Evolutionary conservation across 768 basidiomycete species (phyloP), one percentile per base, ranked within the genome.

Genomic region (Infundibulicybe gibba): DNA sequence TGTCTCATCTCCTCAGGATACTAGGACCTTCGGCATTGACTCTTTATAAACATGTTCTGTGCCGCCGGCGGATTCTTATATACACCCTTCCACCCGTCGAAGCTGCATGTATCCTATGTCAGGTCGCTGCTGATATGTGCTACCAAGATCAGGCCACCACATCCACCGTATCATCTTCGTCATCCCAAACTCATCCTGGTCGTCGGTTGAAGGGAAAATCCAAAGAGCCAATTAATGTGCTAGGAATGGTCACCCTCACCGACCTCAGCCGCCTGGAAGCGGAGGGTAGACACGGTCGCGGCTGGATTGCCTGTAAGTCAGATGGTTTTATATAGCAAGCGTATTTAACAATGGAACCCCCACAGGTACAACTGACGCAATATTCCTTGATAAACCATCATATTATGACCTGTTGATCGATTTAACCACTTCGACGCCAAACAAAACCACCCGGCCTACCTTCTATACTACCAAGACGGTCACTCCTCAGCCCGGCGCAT

Each of bases 391-490:
- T 52, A 88, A 84, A 60, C 85, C 90, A 1, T 67, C 77, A 3
- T 81, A 80, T 54, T 93, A 90, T 56, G 90, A 93, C 60, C 71
- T 93, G 12, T 66, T 93, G 42, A 82, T 93, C 49, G 88, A 93
- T 63, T 65, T 92, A 41, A 87, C 86, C 35, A 83, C 85, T 6
- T 76, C 77, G 6, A 79, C 81, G 13, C 78, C 76, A 14, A 74
- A 69, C 57, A 81, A 76, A 58, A 70, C 75, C 13, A 75, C 83
- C 16, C 75, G 85, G 41, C 88, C 88, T 1, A 78, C 79, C 1
- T 77, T 90, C 50, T 83, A 83, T 51, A 57, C 80, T 2, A 80
- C 87, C 5, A 79, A 77, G 56, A 69, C 71, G 0, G 57, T 74
- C 6, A 61, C 65, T 31, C 66, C 69, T 13, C 54, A 68, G 6